Conservation (phyloP, 176 grass and related monocot genomes). For the Calamus simplicifolius region DNA sequence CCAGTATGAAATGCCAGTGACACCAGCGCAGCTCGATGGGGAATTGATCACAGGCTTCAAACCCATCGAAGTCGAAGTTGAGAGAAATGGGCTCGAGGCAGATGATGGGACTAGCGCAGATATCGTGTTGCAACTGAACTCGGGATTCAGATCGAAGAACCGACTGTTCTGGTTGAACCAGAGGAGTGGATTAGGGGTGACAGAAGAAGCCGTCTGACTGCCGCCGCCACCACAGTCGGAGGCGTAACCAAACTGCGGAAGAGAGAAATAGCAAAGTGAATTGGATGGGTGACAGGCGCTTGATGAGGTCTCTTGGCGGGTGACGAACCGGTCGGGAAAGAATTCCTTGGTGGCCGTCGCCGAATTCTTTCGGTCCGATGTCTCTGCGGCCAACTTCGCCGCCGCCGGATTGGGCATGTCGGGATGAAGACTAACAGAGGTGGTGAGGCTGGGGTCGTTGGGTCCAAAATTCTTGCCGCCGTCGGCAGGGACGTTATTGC, state of each 20-base stretch:
- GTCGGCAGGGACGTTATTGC: constrained; percentile 16
- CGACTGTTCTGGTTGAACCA: constrained; percentile 45
- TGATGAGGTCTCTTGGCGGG: constrained; percentile 22
- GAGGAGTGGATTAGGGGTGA: constrained; percentile 2
- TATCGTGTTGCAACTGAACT: constrained; percentile 28
- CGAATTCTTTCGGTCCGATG: constrained; percentile 20
- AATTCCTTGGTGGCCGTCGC: constrained; percentile 24
- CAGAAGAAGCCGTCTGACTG: constrained; percentile 13
- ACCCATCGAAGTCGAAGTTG: constrained; percentile 30
- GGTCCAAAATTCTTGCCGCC: constrained; percentile 8
- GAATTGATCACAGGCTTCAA: constrained; percentile 13
- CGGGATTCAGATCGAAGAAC: not conserved
- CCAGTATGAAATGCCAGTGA: constrained; percentile 36
- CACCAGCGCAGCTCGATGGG: constrained; percentile 19
- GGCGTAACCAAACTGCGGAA: constrained; percentile 39
- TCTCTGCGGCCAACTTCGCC: constrained; percentile 9
- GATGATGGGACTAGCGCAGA: constrained; percentile 25
- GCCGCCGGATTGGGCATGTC: constrained; percentile 2
- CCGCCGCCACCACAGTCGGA: constrained; percentile 20
- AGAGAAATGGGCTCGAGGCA: constrained; percentile 41
- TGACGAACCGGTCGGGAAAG: constrained; percentile 30
- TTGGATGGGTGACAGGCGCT: constrained; percentile 11
- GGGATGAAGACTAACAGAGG: not conserved
- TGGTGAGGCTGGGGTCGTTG: not conserved
- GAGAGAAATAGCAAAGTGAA: constrained; percentile 31